phyloP scores from a whole-genome alignment of 192 early-diverging fungal genomes.

The Chytriomyces sp. region DNA sequence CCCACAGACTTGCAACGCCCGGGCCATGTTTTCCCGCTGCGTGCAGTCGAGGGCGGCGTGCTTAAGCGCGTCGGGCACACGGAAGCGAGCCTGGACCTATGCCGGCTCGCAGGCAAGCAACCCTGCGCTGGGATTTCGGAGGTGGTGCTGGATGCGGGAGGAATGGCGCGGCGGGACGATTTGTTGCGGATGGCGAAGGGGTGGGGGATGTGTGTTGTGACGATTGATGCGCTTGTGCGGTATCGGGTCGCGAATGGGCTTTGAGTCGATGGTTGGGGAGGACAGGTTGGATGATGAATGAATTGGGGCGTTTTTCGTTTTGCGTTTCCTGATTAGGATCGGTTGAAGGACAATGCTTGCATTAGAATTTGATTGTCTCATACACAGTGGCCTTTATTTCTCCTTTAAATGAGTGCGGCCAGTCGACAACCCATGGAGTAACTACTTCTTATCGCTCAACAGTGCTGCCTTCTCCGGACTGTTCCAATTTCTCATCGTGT shows the following conservation, averaged over 20 bases:
- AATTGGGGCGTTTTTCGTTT: too few species aligned
- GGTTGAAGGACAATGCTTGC: too few species aligned
- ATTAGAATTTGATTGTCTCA: too few species aligned
- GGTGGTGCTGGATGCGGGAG: slow-evolving; percentile 87
- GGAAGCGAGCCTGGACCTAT: slow-evolving; percentile 88
- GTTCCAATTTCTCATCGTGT: too few species aligned
- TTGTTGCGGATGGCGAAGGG: slow-evolving; percentile 81
- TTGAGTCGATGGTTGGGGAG: too few species aligned
- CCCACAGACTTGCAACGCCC: slow-evolving; percentile 80
- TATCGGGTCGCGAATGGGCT: slow-evolving; percentile 64
- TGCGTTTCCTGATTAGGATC: too few species aligned
- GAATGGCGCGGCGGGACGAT: slow-evolving; percentile 94
- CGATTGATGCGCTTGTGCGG: slow-evolving; percentile 81
- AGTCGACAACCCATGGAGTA: too few species aligned
- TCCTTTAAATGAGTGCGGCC: too few species aligned
- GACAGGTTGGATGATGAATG: too few species aligned
- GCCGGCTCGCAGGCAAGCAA: slow-evolving; percentile 75
- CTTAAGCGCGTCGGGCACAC: slow-evolving; percentile 92
- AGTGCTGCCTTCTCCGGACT: too few species aligned
- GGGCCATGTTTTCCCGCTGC: slow-evolving; percentile 93
- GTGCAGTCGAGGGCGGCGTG: slow-evolving; percentile 79
- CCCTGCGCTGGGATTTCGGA: slow-evolving; percentile 93
- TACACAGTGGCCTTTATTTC: too few species aligned
- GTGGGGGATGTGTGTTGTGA: slow-evolving; percentile 83
- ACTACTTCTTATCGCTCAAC: too few species aligned